These are phyloP conservation scores for Thalassiosira livingstoniorum DNA, from an alignment of 352 stramenopile genomes.

Conservation along the genomic window DNA sequence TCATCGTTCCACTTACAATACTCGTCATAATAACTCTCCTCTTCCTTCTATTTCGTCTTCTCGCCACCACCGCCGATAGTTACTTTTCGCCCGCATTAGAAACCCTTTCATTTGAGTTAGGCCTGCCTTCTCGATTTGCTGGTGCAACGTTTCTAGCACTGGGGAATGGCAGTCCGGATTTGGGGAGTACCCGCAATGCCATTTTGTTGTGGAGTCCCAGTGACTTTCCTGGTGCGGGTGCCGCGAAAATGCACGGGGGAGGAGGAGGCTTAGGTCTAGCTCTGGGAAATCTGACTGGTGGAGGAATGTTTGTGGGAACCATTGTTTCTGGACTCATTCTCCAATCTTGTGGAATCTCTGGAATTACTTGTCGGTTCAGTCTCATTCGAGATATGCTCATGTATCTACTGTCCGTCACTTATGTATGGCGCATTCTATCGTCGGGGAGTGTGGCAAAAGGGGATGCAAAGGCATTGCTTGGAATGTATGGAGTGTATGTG, in stretches of 20 bases:
- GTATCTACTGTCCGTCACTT: slow-evolving; percentile 48
- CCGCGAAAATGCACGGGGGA: slow-evolving; percentile 43
- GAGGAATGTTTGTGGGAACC: slow-evolving; percentile 93
- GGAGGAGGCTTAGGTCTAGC: slow-evolving; percentile 76
- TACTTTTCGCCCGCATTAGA: slow-evolving; percentile 96
- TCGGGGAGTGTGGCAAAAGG: slow-evolving; percentile 15
- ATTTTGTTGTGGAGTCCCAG: slow-evolving; percentile 38
- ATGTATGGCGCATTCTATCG: slow-evolving; percentile 51
- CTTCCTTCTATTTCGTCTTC: slow-evolving; percentile 71
- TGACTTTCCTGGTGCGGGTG: neutral
- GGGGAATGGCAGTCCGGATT: slow-evolving; percentile 94
- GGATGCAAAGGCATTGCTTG: slow-evolving; percentile 60
- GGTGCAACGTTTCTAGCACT: slow-evolving; percentile 97
- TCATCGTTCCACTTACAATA: too few relatives aligned
- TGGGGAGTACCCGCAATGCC: slow-evolving; percentile 79
- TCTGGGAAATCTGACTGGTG: slow-evolving; percentile 91
- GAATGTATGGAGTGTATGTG: slow-evolving; percentile 79
- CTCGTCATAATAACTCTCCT: too few relatives aligned
- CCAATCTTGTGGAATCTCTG: slow-evolving; percentile 24
- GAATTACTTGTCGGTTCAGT: slow-evolving; percentile 51
- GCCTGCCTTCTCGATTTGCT: slow-evolving; percentile 81
- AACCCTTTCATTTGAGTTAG: slow-evolving; percentile 89
- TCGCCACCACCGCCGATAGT: slow-evolving; percentile 93
- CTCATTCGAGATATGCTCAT: slow-evolving; percentile 66
- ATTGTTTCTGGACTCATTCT: slow-evolving; percentile 90